Base-by-base conservation (phyloP, 768 basidiomycete genomes). In the Macrolepiota fuliginosa region DNA sequence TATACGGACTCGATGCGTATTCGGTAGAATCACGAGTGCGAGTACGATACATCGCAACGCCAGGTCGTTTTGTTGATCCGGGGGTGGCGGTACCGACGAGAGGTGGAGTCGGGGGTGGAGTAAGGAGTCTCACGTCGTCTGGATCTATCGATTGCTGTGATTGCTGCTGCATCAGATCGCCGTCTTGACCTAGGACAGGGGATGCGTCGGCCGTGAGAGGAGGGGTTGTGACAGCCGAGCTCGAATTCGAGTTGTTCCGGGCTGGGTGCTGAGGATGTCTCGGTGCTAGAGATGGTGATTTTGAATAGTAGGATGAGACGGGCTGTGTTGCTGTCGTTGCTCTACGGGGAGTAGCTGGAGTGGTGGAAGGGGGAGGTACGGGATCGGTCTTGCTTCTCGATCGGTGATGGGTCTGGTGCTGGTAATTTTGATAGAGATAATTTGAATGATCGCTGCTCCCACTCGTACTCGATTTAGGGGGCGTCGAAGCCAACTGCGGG, bases 71-170 rank as follows among this genome's bases (percentile, higher is more conserved):
- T 2, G 13, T 39, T 10, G 57, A 58, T 10, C 49, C 47, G 5
- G 57, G 47, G 10, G 57, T 50, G 4, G 24, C 10, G 10, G 58
- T 59, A 19, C 32, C 32, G 15, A 36, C 22, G 15, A 61, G 53
- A 36, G 63, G 63, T 15, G 65, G 65, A 35, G 65, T 64, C 1
- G 62, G 57, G 1, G 65, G 65, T 15, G 65, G 65, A 10, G 65
- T 66, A 11, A 66, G 49, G 9, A 66, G 19, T 27, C 60, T 47
- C 39, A 60, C 13, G n/a, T 62, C 62, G 27, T 63, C 62, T 12
- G 57, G 42, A 36, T 63, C 64, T 6, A 58, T 37, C 2, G 7
- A 35, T 12, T 49, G 56, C 15, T 56, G 54, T 2, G 47, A 25
- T n/a, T 39, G 32, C 17, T 56, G 54, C 24, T 39, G 54, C 37